Conservation (phyloP, 2,329 filamentous ascomycete genomes). For the Neurospora sp. region DNA sequence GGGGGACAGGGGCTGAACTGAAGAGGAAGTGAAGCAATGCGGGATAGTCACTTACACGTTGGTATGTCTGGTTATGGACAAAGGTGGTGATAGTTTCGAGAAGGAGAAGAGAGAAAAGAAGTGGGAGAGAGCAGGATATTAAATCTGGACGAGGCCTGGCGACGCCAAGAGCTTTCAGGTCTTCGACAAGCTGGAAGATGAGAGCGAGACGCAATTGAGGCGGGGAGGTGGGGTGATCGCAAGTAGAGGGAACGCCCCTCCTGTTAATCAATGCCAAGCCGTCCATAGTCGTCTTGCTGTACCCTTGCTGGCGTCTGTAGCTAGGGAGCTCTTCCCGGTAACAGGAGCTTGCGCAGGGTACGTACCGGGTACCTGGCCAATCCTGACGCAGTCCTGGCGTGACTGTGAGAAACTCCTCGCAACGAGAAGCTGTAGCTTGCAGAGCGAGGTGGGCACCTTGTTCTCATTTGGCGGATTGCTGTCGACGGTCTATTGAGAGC, state of each 20-base stretch:
- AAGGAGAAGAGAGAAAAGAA: background rate
- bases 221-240: slow-evolving; percentile 20
- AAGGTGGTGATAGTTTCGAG: background rate
- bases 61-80: background rate
- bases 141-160: slow-evolving; percentile 8
- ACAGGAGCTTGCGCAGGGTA: slow-evolving; percentile 1
- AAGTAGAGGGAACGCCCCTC: slow-evolving; percentile 10
- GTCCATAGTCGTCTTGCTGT: background rate
- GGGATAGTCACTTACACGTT: background rate
- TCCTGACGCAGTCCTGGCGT: background rate
- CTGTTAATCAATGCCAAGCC: slow-evolving; percentile 12
- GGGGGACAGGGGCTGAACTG: background rate
- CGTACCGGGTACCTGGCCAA: background rate
- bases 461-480: background rate
- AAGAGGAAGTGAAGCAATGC: background rate
- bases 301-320: background rate
- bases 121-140: slow-evolving; percentile 4
- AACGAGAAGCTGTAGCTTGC: background rate
- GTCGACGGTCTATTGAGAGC: background rate
- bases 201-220: slow-evolving; percentile 8
- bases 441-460: background rate
- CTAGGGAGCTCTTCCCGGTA: slow-evolving; percentile 3
- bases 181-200: slow-evolving; percentile 6
- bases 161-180: slow-evolving; percentile 11
- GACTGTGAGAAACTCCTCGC: background rate